These are phyloP conservation scores for Talaromyces proteolyticus DNA, from an alignment of 495 filamentous ascomycete species.

Conservation along the genomic window DNA sequence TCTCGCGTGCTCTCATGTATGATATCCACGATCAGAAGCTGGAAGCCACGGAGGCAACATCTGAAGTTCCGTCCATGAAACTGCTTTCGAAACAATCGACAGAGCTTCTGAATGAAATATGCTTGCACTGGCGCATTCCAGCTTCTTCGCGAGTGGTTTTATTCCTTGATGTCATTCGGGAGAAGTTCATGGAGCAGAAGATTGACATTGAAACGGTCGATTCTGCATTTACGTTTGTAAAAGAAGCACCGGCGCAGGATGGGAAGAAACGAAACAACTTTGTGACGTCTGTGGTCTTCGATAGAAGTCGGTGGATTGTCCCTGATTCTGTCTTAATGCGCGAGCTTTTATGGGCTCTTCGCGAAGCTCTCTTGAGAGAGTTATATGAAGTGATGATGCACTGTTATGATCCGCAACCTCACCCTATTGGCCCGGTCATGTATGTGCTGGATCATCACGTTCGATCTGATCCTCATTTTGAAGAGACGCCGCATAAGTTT, in stretches of 20 bases:
- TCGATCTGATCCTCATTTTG: conserved; percentile 69
- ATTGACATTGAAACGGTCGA: conserved; percentile 76
- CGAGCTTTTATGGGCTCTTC: conserved; percentile 63
- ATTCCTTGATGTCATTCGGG: conserved; percentile 77
- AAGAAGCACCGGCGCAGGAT: conserved; percentile 55
- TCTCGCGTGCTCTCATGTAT: conserved; percentile 66
- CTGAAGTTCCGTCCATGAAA: conserved; percentile 48
- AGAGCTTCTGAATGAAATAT: conserved; percentile 80
- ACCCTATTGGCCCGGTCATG: conserved; percentile 75
- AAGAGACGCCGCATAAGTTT: conserved; percentile 58
- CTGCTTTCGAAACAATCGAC: conserved; percentile 76
- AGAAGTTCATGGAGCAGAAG: conserved; percentile 83
- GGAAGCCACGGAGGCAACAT: conserved; percentile 45
- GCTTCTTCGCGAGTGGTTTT: conserved; percentile 72
- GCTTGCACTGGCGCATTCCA: conserved; percentile 85
- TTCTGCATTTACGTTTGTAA: conserved; percentile 72
- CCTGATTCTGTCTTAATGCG: conserved; percentile 72
- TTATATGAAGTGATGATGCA: conserved; percentile 80
- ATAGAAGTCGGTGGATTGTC: conserved; percentile 70
- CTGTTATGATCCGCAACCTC: conserved; percentile 79
- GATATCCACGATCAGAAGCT: conserved; percentile 55
- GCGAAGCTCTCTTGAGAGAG: conserved; percentile 81
- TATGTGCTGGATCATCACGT: conserved; percentile 81
- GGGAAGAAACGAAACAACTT: conserved; percentile 45
- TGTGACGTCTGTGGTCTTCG: conserved; percentile 42